Base-by-base conservation (phyloP, 1,284 basidiomycete species). In the Leccinum subrobustum region DNA sequence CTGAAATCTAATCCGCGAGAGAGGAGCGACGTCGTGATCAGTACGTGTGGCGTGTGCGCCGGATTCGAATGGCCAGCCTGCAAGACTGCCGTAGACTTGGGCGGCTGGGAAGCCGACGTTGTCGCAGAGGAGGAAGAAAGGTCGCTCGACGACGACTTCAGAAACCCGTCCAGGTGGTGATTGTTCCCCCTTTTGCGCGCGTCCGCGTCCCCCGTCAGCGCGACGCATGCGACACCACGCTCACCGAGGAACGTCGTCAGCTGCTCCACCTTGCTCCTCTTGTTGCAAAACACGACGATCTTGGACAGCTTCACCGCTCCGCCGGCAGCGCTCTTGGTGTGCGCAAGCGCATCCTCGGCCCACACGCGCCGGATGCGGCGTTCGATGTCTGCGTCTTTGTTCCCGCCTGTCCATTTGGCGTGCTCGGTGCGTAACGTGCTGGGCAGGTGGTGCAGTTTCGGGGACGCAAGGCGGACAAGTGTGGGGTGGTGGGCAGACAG, bases 1-100 rank as follows among this genome's bases (percentile, higher is more conserved):
- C 86, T 79, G 69, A 96, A 96, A 73, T 96, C 94, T 8, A 96
- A 81, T 2, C 94, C 94, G 18, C 94, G 86, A n/a, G 93, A 93
- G 29, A 96, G 86, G 23, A 96, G 80, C 9, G 93, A 95, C 0
- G 94, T 96, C 27, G 94, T 95, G 60, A 96, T 82, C 66, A 96
- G 79, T 29, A 95, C 87, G 60, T 88, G 82, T 14, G 91, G 86
- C 0, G 73, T 68, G 5, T 70, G 63, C 31, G 66, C 64, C 1
- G 70, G 67, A 47, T 76, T 73, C 12, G 63, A 72, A 7, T 57
- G 58, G 3, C 63, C 61, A 12, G 59, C 58, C 53, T 52, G 58
- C 7, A 37, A 56, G 51, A 59, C 54, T 0, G 52, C 50, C 3
- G 6, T 48, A 6, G 61, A 47, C 3, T 59, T 62, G 5, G 70